Conservation (phyloP, 1,139 yeast genomes). For the Scheffersomyces segobiensis region DNA sequence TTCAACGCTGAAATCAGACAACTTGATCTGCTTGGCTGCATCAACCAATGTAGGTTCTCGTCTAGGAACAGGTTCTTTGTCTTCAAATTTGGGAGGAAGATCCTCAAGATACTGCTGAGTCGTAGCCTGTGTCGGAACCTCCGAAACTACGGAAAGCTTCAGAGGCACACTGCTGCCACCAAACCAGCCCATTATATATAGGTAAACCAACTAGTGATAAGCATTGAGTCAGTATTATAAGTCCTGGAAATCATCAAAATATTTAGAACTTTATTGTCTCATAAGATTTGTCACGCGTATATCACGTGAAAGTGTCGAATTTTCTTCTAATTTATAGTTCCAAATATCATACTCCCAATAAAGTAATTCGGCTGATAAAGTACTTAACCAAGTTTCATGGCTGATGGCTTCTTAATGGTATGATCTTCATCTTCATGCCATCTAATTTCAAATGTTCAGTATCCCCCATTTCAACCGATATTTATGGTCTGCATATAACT, state of each 20-base stretch:
- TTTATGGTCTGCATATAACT: not conserved
- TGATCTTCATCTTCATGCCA: not conserved
- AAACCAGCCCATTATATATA: conserved; percentile 24
- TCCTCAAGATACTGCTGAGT: conserved; percentile 17
- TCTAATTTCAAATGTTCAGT: not conserved
- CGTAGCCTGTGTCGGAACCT: conserved; percentile 7
- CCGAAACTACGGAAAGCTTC: conserved; percentile 22
- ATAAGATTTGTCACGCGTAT: not conserved
- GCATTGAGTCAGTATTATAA: not conserved
- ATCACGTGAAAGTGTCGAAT: not conserved
- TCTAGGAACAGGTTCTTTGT: conserved; percentile 12
- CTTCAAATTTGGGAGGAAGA: conserved; percentile 51
- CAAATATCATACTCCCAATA: too few relatives aligned
- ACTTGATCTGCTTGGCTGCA: conserved; percentile 29
- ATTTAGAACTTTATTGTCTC: not conserved
- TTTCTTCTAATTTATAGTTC: too few relatives aligned
- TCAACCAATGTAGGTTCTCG: conserved; percentile 27
- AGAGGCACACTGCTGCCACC: conserved; percentile 19
- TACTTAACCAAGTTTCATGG: too few relatives aligned
- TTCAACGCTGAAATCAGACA: conserved; percentile 56
- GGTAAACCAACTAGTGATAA: not conserved
- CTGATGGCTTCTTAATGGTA: too few relatives aligned
- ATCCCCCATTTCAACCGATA: too few relatives aligned
- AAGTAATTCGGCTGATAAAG: not conserved
- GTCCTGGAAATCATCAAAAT: not conserved